Conservation (phyloP, 1,284 basidiomycete genomes). For the Puccinia polysora region DNA sequence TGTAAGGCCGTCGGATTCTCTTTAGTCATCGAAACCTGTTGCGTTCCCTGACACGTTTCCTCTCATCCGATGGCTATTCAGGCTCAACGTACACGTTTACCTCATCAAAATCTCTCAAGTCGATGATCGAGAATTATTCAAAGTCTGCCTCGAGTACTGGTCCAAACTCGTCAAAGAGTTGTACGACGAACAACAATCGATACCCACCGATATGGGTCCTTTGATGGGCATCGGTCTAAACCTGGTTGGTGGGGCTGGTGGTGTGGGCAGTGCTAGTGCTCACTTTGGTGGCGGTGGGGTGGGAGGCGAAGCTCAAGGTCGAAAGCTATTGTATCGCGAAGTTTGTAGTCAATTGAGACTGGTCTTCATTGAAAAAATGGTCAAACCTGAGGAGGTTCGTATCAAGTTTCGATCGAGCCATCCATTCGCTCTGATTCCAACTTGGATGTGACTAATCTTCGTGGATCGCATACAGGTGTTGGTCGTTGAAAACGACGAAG, state of each 20-base stretch:
- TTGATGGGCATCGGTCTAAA: conserved; percentile 82
- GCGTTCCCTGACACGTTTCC: neutral
- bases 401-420: neutral
- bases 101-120: conserved; percentile 98
- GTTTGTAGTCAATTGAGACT: conserved; percentile 89
- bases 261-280: conserved; percentile 46
- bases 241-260: conserved; percentile 56
- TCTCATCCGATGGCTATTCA: neutral
- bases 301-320: conserved; percentile 54
- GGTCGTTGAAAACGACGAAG: conserved; percentile 98
- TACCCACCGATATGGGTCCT: conserved; percentile 87
- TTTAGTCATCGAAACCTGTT: neutral
- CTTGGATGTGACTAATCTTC: neutral
- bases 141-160: conserved; percentile 99
- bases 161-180: conserved; percentile 93
- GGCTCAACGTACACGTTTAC: conserved; percentile 88
- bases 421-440: neutral
- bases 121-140: conserved; percentile 98
- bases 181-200: conserved; percentile 92
- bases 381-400: conserved; percentile 84
- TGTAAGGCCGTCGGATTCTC: conserved; percentile 55
- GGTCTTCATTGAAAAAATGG: conserved; percentile 98
- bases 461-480: conserved; percentile 63
- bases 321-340: conserved; percentile 88
- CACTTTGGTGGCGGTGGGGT: conserved; percentile 50